Percentiles rank a stretch among this genome's conserved stretches.
Evolutionary conservation across 164 flowering plant species (phyloP).

Genomic region (Annona squamosa): DNA sequence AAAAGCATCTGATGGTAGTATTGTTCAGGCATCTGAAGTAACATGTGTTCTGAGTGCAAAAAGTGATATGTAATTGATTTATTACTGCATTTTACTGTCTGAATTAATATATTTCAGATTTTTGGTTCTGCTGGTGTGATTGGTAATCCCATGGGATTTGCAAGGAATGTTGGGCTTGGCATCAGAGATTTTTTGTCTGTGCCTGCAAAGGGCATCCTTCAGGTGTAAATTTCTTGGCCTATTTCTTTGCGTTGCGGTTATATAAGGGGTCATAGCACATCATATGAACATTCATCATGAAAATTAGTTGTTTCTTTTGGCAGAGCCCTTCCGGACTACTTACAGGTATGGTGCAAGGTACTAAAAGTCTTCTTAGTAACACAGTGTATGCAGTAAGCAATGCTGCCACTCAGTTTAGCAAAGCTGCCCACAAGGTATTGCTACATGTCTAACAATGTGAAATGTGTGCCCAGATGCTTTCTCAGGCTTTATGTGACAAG

Average conservation of each 20-base stretch:
- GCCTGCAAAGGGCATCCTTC: constrained; percentile 61
- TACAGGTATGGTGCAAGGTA: constrained; percentile 84
- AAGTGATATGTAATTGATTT: not conserved
- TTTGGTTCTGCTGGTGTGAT: constrained; percentile 98
- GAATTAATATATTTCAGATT: constrained; percentile 42
- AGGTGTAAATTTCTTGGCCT: constrained; percentile 32
- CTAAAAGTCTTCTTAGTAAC: constrained; percentile 76
- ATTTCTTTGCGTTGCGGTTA: not conserved
- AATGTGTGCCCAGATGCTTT: not conserved
- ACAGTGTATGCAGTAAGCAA: constrained; percentile 92
- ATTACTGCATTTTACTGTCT: not conserved
- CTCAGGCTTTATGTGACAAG: not conserved
- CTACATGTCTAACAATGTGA: not conserved
- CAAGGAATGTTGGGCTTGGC: constrained; percentile 78
- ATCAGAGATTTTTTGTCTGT: constrained; percentile 85
- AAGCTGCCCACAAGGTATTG: constrained; percentile 89
- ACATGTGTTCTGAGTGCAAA: not conserved
- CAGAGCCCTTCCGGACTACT: constrained; percentile 85
- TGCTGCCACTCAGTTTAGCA: constrained; percentile 94
- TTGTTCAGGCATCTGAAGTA: not conserved
- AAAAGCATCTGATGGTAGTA: not conserved
- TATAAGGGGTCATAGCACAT: not conserved
- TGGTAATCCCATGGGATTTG: constrained; percentile 97
- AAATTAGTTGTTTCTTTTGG: constrained; percentile 10
- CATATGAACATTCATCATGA: not conserved